Percentiles rank a stretch among this genome's conserved stretches.
Conservation (phyloP, 768 basidiomycete genomes). For the Mycena pura region DNA sequence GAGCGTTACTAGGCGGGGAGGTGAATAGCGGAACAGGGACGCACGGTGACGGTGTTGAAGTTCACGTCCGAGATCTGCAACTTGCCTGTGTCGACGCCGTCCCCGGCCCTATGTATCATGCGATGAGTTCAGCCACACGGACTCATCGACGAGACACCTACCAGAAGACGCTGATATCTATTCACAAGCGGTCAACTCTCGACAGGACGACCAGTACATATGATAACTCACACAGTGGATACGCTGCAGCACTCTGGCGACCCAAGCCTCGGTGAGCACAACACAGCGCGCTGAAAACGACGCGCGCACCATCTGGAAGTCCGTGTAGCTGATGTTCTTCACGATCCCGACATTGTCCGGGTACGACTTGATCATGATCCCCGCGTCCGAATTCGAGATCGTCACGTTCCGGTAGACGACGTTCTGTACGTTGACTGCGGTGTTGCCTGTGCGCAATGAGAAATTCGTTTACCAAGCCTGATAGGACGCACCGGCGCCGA, state of each 20-base stretch:
- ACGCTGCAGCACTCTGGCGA: constrained; percentile 13
- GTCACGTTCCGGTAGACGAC: constrained; percentile 31
- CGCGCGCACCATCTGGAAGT: constrained; percentile 18
- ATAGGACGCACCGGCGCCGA: constrained; percentile 20
- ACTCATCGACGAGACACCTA: not conserved
- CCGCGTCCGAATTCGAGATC: constrained; percentile 30
- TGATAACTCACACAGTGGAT: constrained; percentile 14
- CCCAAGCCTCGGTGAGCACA: not conserved
- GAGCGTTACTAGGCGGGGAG: not conserved
- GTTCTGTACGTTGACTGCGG: constrained; percentile 30
- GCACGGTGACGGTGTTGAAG: constrained; percentile 21
- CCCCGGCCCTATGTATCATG: constrained; percentile 12
- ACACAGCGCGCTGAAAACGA: not conserved
- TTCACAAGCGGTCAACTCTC: not conserved
- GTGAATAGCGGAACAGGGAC: not conserved
- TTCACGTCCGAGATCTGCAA: constrained; percentile 22
- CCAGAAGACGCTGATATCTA: constrained; percentile 28
- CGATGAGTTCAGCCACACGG: not conserved
- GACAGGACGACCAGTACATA: not conserved
- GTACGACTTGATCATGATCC: constrained; percentile 32
- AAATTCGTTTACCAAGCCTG: not conserved
- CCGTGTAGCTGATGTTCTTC: constrained; percentile 29
- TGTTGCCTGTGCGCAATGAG: not conserved
- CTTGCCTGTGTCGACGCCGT: constrained; percentile 22
- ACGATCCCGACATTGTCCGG: constrained; percentile 30